These are phyloP conservation scores for Fusarium praegraminearum DNA, from an alignment of 2,329 filamentous ascomycete species.

Conservation along the genomic window DNA sequence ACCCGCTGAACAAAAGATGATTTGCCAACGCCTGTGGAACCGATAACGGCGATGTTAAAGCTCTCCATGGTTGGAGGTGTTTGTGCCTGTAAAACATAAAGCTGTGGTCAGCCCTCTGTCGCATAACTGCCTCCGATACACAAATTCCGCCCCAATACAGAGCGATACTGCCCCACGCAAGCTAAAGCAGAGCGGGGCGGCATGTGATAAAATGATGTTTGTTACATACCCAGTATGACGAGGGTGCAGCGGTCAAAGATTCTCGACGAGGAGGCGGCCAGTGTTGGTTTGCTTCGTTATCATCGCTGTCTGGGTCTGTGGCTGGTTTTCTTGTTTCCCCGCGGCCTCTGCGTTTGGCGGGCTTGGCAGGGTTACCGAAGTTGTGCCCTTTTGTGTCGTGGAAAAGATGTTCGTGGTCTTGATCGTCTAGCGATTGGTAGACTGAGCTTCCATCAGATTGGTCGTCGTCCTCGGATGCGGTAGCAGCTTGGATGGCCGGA, in stretches of 20 bases:
- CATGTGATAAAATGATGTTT: slow-evolving; percentile 39
- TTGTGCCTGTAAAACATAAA: slow-evolving; percentile 48
- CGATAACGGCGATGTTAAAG: slow-evolving; percentile 75
- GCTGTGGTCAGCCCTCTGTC: slow-evolving; percentile 45
- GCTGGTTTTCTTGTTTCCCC: slow-evolving; percentile 35
- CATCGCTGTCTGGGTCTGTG: slow-evolving; percentile 43
- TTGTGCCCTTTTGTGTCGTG: slow-evolving; percentile 40
- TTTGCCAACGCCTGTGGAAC: slow-evolving; percentile 74
- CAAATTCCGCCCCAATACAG: background rate
- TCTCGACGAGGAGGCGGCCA: slow-evolving; percentile 63
- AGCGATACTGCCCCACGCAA: slow-evolving; percentile 43
- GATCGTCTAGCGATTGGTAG: slow-evolving; percentile 48
- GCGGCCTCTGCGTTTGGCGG: slow-evolving; percentile 24
- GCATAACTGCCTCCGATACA: slow-evolving; percentile 25
- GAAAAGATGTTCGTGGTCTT: slow-evolving; percentile 51
- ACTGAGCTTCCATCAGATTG: slow-evolving; percentile 44
- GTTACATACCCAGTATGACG: slow-evolving; percentile 55
- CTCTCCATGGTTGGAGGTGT: slow-evolving; percentile 63
- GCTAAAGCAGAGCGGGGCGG: slow-evolving; percentile 36
- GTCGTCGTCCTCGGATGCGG: slow-evolving; percentile 42
- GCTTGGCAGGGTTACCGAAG: slow-evolving; percentile 13
- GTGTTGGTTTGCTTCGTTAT: slow-evolving; percentile 48
- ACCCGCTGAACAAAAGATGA: slow-evolving; percentile 75
- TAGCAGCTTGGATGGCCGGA: slow-evolving; percentile 46
- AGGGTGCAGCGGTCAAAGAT: slow-evolving; percentile 58